Base-by-base conservation (phyloP, 2,329 filamentous ascomycete species). In the Microsporum canis region DNA sequence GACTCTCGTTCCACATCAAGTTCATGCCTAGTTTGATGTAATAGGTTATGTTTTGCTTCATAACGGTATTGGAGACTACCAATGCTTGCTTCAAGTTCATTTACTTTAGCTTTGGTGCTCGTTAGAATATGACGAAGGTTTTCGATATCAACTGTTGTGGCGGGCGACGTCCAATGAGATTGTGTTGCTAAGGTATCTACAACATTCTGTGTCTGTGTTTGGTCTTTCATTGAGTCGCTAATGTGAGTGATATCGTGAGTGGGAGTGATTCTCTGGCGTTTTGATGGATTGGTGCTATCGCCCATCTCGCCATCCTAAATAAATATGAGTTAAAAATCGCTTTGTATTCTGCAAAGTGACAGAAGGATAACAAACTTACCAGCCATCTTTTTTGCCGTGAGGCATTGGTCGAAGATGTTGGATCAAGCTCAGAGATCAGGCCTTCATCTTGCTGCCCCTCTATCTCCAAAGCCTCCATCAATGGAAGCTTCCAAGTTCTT, bases 21-120 rank as follows among this genome's bases (percentile, higher is more conserved):
- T 57, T 76, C 72, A 56, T 69, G 69, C 27, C 75, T 71, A 14
- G 71, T 65, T 58, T 70, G 69, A 64, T 75, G 73, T 12, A 75
- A 62, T 53, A 76, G 70, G 6, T 68, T 70, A 17, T 68, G 71
- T 61, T 71, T 71, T 57, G 65, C 73, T 67, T 79, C 77, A 62
- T 77, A 78, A 58, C 77, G 75, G 67, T 75, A 73, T 64, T 78
- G 76, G 7, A 79, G 65, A 5, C 62, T 57, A 17, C 68, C 67
- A 57, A 77, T 67, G 4, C 66, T 68, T 49, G 68, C 66, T 56
- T 75, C 71, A 53, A 71, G 69, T 58, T 73, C 70, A 36, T 67
- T 65, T 8, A 72, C 64, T 47, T 71, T 71, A 55, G 66, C 62
- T 59, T 70, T 65, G 2, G 66, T 63, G 2, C 68, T 62, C 12